A percentile compares a stretch with the other conserved stretches of the same genome.
Conservation (phyloP, 768 basidiomycete genomes). For the Saitozyma sp. region DNA sequence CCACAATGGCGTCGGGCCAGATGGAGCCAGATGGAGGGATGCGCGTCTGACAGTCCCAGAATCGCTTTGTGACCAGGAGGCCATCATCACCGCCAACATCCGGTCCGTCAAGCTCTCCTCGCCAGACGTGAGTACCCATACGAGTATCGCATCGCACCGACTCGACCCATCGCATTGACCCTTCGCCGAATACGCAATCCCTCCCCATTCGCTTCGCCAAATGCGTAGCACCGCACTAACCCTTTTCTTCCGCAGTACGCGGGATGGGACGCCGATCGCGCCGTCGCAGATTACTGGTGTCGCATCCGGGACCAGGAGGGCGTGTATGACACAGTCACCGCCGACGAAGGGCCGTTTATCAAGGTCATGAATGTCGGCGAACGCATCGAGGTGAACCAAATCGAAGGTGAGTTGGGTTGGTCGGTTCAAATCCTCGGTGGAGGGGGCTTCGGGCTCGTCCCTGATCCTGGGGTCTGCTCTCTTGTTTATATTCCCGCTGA, state of each 20-base stretch:
- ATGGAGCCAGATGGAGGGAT: neutral
- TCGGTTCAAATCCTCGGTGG: neutral
- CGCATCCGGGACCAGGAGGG: slow-evolving; percentile 83
- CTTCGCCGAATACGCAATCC: too few relatives aligned
- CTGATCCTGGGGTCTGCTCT: neutral
- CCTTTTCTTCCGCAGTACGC: slow-evolving; percentile 64
- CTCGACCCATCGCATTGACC: too few relatives aligned
- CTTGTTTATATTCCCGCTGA: neutral
- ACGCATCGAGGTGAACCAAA: slow-evolving; percentile 82
- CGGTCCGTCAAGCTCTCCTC: slow-evolving; percentile 97
- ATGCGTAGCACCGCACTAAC: neutral
- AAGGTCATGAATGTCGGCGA: slow-evolving; percentile 96
- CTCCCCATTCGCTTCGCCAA: neutral
- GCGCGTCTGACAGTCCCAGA: slow-evolving; percentile 58
- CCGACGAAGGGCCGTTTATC: slow-evolving; percentile 88
- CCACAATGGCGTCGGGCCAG: neutral
- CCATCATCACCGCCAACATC: slow-evolving; percentile 91
- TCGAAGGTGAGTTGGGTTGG: slow-evolving; percentile 43
- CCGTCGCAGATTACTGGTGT: slow-evolving; percentile 86
- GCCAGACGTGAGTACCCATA: slow-evolving; percentile 71
- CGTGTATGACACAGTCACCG: slow-evolving; percentile 87
- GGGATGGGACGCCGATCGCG: slow-evolving; percentile 87
- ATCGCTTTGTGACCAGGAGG: slow-evolving; percentile 83
- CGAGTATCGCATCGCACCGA: neutral
- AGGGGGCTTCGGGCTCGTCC: neutral